Base-by-base conservation (phyloP, 305 asterid genomes). In the Withania somnifera region DNA sequence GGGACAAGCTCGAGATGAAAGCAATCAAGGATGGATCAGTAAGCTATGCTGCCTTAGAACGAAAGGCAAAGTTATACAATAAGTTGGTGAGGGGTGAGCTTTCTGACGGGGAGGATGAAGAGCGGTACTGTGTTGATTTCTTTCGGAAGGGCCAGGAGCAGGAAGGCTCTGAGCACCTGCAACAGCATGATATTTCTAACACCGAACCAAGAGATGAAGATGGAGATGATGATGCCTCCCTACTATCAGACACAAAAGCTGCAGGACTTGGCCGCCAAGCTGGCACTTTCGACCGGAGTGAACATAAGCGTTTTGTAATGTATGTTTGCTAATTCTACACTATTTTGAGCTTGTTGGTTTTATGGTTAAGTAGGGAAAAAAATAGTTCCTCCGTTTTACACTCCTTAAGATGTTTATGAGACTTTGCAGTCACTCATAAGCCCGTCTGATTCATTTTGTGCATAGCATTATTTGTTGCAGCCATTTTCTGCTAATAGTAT, bases 1-100 rank as follows among this genome's bases (percentile, higher is more conserved):
- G 99, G 95, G 99, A 95, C 83, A 95, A 94, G 87, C 92, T 95
- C 75, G 99, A 92, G 92, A 86, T 94, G 50, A 95, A 95, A 89
- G 97, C 99, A 77, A 91, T 91, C 42, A 88, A 87, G 51, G 99
- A 94, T 56, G 98, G 99, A 76, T 84, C 98, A 71, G 92, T 93
- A 63, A 91, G 98, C 90, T 92, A 94, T 87, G 97, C 95, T 17
- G 97, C 99, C 81, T 85, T 95, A 79, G 99, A 95, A 93, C 89
- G 85, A 83, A 93, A 95, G 84, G 96, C 98, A 13, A 93, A 85
- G 84, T 51, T 95, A 83, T 95, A 93, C 64, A 86, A 92, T 80
- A 95, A 94, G 87, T 91, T 95, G 77, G 89, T 89, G 71, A 92
- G 88, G 64, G 97, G 99, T 79, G 99, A 95, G 81, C 87, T 95